Evolutionary conservation across 129 eudicot species (phyloP).

Genomic region (Flaveria bidentis): DNA sequence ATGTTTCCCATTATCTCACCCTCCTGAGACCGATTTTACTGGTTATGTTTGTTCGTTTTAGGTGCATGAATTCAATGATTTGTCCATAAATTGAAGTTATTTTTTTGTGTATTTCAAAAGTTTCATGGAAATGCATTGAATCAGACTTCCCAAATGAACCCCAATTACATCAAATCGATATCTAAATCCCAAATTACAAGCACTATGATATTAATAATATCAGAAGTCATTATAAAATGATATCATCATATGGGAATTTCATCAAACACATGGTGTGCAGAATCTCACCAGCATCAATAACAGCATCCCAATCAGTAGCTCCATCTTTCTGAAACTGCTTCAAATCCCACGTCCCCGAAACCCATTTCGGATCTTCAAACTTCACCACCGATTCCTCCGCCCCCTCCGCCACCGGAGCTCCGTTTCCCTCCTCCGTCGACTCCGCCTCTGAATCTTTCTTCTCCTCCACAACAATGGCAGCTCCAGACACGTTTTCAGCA

Average conservation of each 20-base stretch:
- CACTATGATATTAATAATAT: background rate
- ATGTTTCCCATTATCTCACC: too few species aligned
- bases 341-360: conserved; percentile 92
- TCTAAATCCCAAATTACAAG: conserved; percentile 6
- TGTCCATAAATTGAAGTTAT: background rate
- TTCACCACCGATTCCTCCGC: conserved; percentile 40
- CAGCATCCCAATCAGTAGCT: conserved; percentile 86
- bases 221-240: background rate
- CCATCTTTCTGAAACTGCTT: conserved; percentile 82
- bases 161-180: conserved; percentile 1
- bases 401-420: conserved; percentile 44
- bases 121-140: conserved; percentile 13
- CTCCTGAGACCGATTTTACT: too few species aligned
- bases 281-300: conserved; percentile 93
- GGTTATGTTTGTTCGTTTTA: too few species aligned
- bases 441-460: conserved; percentile 33
- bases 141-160: conserved; percentile 7
- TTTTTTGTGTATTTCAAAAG: background rate
- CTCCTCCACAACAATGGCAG: conserved; percentile 40
- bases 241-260: background rate
- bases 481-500: conserved; percentile 66
- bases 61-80: too few species aligned
- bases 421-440: conserved; percentile 49
- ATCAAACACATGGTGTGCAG: conserved; percentile 13
- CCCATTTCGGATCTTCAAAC: conserved; percentile 80